Evolutionary conservation across 495 filamentous ascomycete genomes (phyloP), one percentile per base, ranked within the genome.

Genomic region (Mycothermus thermophilus): DNA sequence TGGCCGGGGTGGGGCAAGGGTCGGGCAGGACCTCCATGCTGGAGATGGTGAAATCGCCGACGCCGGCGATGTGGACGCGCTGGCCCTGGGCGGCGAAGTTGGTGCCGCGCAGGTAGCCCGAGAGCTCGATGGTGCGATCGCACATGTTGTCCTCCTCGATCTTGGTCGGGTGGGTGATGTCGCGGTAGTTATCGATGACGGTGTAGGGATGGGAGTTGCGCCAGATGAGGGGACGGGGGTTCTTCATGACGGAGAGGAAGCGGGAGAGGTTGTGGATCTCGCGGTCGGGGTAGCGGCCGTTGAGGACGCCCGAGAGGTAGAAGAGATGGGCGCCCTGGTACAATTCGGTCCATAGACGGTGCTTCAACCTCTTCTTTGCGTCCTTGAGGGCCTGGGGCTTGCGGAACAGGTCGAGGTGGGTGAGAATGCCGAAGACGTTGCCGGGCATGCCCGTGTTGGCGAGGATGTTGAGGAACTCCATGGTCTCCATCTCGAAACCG

Each of bases 401-500:
- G 56, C 76, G 75, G 64, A 96, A 97, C 3, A 95, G 67, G 57
- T 97, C 90, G 25, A 97, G 67, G 69, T 96, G 92, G 10, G 90
- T 95, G 18, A 96, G 68, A 32, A 97, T 86, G 18, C 92, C 92
- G 51, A 96, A 96, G 14, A 97, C 84, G 47, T 97, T 97, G 40
- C 87, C 88, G 7, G 90, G 90, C 84, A 97, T 93, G 54, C 90
- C 90, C 34, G 80, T 88, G 8, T 83, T 70, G 5, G 82, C 75
- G 34, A 96, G 62, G 27, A 92, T 76, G 47, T 94, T 95, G 49
- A 97, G 58, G 46, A 97, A 97, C 57, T 97, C 90, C 92, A 97
- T 96, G 1, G 90, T 97, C 63, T 97, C 90, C 90, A 97, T 97
- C 62, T 97, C 90, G 48, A 96, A 97, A 2, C 90, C 90, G 52